Conservation (phyloP, 345 rosid genomes). For the Capsella bursapastoris region DNA sequence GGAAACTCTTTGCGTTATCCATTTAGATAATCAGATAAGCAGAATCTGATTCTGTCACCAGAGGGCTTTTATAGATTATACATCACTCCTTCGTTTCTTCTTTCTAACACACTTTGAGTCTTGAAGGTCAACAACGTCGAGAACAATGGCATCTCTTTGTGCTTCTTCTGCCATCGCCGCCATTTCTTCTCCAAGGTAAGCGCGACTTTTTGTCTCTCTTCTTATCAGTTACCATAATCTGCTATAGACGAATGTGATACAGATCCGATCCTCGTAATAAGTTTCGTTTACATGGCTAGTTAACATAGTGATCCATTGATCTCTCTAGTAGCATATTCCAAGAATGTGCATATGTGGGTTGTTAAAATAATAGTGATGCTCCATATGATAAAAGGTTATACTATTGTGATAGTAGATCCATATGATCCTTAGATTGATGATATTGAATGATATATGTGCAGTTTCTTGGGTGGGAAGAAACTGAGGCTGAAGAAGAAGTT, state of each 20-base stretch:
- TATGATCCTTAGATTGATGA: not conserved
- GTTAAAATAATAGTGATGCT: not conserved
- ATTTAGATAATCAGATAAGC: conserved; percentile 43
- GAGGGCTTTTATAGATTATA: conserved; percentile 32
- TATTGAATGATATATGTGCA: conserved; percentile 38
- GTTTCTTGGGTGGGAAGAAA: conserved; percentile 81
- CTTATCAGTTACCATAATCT: not conserved
- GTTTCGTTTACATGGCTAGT: conserved; percentile 3
- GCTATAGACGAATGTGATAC: not conserved
- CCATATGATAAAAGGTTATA: conserved; percentile 1
- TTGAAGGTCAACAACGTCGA: conserved; percentile 38
- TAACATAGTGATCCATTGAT: conserved; percentile 6
- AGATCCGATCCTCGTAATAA: not conserved
- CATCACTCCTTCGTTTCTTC: conserved; percentile 28
- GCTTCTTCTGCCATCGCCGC: conserved; percentile 90
- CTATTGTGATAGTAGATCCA: not conserved
- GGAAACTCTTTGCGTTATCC: conserved; percentile 44
- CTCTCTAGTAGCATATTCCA: not conserved
- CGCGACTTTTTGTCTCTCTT: conserved; percentile 21
- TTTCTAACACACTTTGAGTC: conserved; percentile 35
- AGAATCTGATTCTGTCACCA: conserved; percentile 41
- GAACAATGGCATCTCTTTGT: conserved; percentile 81
- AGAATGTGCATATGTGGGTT: not conserved
- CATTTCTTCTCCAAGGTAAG: conserved; percentile 75
- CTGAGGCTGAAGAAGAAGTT: conserved; percentile 56